A percentile compares a stretch with the other conserved stretches of the same genome.
Evolutionary conservation across 2,329 filamentous ascomycete species (phyloP).

Genomic region (Scedosporium boydii): DNA sequence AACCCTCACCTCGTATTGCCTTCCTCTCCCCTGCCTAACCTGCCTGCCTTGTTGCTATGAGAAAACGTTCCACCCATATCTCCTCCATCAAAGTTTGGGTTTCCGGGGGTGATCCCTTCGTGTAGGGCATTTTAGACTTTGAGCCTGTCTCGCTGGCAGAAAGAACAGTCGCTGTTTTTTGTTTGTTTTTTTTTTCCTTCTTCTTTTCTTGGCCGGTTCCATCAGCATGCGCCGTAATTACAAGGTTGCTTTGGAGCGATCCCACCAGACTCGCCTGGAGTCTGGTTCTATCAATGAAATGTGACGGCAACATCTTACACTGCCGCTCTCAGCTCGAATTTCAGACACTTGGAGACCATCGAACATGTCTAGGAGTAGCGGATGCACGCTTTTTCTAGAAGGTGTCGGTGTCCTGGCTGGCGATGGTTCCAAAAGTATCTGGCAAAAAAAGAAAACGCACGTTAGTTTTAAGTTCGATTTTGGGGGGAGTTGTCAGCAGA

Average conservation of each 20-base stretch:
- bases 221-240: neutral
- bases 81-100: no score
- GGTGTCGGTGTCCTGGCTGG: slow-evolving; percentile 43
- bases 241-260: slow-evolving; percentile 1
- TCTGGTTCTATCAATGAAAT: neutral
- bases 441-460: neutral
- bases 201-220: neutral
- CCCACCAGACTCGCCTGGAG: neutral
- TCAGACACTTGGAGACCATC: neutral
- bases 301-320: neutral
- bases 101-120: no score
- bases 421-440: slow-evolving; percentile 36
- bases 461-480: neutral
- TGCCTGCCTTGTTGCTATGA: no score
- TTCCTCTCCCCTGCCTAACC: no score
- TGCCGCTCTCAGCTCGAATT: neutral
- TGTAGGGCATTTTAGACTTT: no score
- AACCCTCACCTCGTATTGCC: no score
- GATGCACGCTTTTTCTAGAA: slow-evolving; percentile 27
- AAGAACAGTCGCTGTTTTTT: neutral
- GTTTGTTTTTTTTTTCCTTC: neutral
- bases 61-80: no score
- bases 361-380: neutral
- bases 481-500: neutral
- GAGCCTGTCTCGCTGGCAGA: neutral